Base-by-base conservation (phyloP, 192 early-diverging fungal species). In the Cetraspora pellucida region DNA sequence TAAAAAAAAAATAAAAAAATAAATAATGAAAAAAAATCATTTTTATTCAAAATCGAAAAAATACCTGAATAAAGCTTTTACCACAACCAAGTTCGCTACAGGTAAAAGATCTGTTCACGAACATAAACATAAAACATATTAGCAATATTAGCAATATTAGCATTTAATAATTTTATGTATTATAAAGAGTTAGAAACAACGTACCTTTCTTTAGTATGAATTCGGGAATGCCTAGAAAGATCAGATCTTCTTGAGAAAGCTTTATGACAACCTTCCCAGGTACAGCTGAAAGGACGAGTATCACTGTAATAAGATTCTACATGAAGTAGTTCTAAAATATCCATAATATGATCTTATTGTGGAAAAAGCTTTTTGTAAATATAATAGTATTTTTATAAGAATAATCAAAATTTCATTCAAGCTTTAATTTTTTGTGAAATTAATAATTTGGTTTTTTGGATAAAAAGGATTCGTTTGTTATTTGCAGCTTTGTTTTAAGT, bases 121-220 rank as follows among this genome's bases (percentile, higher is more conserved):
- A 65, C 10, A 43, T 37, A 2, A 78, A 27, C n/a, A 60, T 8
- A 59, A 49, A 47, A 68, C 17, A 68, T 14, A 27, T 25, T 27
- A 54, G n/a, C 30, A 52, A 54, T n/a, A n/a, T n/a, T n/a, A n/a
- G n/a, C n/a, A 54, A 11, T 17, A 43, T 47, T 21, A 55, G 19
- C 45, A 52, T n/a, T 5, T 30, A 16, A 0, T 43, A 31, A 16
- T 19, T 25, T 37, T 17, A 10, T 14, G 25, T 13, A 28, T n/a
- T 47, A 44, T 46, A 44, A 67, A n/a, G n/a, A 10, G 7, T 43
- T 47, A n/a, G 21, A 50, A 14, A 10, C n/a, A 69, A 69, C 66
- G 28, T 83, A 88, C 89, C 91, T 87, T 76, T 94, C 92, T 71
- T 91, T 91, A 46, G 91, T 93, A 80, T 95, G 93, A 78, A 93